A percentile compares a stretch with the other conserved stretches of the same genome.
phyloP scores from a whole-genome alignment of 768 basidiomycete genomes.

The Cystobasidium ongulense region DNA sequence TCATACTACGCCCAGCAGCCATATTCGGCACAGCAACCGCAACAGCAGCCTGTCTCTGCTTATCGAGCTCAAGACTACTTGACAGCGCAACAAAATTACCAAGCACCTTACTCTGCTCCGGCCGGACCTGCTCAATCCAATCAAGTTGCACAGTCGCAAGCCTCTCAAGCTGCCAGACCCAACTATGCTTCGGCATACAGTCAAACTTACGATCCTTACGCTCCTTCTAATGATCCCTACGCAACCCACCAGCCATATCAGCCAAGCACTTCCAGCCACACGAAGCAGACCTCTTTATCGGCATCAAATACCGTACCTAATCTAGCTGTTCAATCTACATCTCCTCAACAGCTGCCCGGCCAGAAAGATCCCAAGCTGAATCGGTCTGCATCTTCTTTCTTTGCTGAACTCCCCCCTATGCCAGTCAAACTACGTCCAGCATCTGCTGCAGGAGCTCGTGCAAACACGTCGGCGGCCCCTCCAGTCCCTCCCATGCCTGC shows the following conservation, averaged over 20 bases:
- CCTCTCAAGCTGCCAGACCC: neutral
- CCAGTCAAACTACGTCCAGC: constrained; percentile 10
- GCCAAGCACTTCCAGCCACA: neutral
- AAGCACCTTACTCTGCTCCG: constrained; percentile 16
- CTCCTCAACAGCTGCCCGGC: neutral
- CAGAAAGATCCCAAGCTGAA: constrained; percentile 13
- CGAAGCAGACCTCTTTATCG: neutral
- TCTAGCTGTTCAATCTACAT: neutral
- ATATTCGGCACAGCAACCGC: constrained; percentile 4
- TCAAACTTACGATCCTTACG: constrained; percentile 22
- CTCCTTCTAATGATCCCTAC: constrained; percentile 5
- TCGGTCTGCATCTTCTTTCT: constrained; percentile 24
- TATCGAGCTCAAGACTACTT: neutral
- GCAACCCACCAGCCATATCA: neutral
- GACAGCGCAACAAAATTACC: neutral
- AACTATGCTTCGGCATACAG: neutral
- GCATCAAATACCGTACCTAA: neutral
- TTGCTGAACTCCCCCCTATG: constrained; percentile 23
- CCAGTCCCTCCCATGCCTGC: neutral
- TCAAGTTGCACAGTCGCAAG: constrained; percentile 2
- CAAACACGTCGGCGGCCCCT: neutral
- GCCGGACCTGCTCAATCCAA: neutral
- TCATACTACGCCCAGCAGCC: neutral
- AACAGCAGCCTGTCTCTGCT: neutral
- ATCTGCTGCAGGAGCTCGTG: neutral